phyloP scores from a whole-genome alignment of 805 yeast species.

The Suhomyces kilbournensis region DNA sequence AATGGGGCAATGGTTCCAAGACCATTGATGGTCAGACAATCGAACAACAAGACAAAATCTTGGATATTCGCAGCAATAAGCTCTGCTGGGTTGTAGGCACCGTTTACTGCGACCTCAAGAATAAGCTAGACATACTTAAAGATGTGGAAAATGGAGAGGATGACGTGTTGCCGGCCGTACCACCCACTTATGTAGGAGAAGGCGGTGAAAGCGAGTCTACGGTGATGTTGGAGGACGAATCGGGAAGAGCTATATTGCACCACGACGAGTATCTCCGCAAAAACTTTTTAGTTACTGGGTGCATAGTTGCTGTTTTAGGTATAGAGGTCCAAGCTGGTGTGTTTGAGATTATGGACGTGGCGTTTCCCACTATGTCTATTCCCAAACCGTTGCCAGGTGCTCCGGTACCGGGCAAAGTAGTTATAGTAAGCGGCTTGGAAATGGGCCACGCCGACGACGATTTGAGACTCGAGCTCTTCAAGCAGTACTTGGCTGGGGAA shows the following conservation, averaged over 20 bases:
- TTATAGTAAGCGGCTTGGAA: constrained; percentile 75
- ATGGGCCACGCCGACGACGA: constrained; percentile 47
- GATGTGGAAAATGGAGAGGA: constrained; percentile 68
- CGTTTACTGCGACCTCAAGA: constrained; percentile 75
- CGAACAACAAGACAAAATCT: constrained; percentile 34
- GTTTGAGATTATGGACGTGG: constrained; percentile 78
- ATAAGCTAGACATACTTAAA: constrained; percentile 78
- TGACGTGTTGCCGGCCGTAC: constrained; percentile 44
- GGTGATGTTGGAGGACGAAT: constrained; percentile 84
- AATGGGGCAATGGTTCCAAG: constrained; percentile 54
- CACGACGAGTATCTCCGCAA: constrained; percentile 54
- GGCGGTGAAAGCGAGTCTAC: constrained; percentile 54
- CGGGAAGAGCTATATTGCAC: constrained; percentile 76
- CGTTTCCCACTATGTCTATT: constrained; percentile 63
- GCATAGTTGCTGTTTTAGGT: constrained; percentile 83
- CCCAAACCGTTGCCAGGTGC: constrained; percentile 39
- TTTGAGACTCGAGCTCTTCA: constrained; percentile 53
- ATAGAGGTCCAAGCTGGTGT: constrained; percentile 80
- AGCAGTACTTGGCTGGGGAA: constrained; percentile 72
- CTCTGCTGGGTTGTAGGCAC: constrained; percentile 87
- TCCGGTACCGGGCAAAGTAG: constrained; percentile 40
- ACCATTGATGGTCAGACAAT: constrained; percentile 32
- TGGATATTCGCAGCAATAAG: constrained; percentile 61
- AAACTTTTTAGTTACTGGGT: constrained; percentile 78
- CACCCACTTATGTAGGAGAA: constrained; percentile 42